Evolutionary conservation across 2,329 filamentous ascomycete species (phyloP).

Genomic region (Colletotrichum melonis): DNA sequence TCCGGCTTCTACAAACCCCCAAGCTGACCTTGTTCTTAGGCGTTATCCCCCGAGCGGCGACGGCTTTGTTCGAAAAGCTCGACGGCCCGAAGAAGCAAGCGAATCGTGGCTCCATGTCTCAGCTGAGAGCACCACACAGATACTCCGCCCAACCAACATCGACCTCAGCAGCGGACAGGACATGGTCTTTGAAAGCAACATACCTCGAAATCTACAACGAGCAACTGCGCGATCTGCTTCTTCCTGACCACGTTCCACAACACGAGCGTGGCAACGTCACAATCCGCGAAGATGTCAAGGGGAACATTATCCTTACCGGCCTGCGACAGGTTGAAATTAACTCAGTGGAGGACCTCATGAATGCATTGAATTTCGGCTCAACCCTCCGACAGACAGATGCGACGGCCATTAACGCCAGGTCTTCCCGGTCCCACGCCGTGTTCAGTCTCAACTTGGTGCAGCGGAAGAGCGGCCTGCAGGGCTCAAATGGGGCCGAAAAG

Average conservation of each 20-base stretch:
- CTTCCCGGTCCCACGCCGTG: conserved; percentile 95
- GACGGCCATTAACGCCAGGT: conserved; percentile 97
- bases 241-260: conserved; percentile 77
- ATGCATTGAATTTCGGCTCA: conserved; percentile 91
- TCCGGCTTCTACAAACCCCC: not conserved
- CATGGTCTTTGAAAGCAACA: conserved; percentile 92
- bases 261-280: conserved; percentile 83
- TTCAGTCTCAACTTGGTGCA: conserved; percentile 96
- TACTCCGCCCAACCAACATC: conserved; percentile 71
- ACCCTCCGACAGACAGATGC: conserved; percentile 96
- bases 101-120: conserved; percentile 77
- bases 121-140: conserved; percentile 81
- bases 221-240: conserved; percentile 87
- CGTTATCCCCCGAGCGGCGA: conserved; percentile 93
- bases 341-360: conserved; percentile 90
- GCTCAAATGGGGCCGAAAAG: conserved; percentile 75
- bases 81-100: conserved; percentile 64
- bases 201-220: conserved; percentile 99
- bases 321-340: conserved; percentile 89
- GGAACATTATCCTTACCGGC: conserved; percentile 93
- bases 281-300: conserved; percentile 94
- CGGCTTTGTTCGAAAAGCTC: conserved; percentile 88
- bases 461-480: conserved; percentile 72
- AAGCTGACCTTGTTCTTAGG: conserved; percentile 61
- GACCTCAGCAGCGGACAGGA: conserved; percentile 70